Percentiles rank a stretch among this genome's conserved stretches.
These are phyloP conservation scores for Pisolithus thermaeus DNA, from an alignment of 1,284 basidiomycete genomes.

Conservation along the genomic window DNA sequence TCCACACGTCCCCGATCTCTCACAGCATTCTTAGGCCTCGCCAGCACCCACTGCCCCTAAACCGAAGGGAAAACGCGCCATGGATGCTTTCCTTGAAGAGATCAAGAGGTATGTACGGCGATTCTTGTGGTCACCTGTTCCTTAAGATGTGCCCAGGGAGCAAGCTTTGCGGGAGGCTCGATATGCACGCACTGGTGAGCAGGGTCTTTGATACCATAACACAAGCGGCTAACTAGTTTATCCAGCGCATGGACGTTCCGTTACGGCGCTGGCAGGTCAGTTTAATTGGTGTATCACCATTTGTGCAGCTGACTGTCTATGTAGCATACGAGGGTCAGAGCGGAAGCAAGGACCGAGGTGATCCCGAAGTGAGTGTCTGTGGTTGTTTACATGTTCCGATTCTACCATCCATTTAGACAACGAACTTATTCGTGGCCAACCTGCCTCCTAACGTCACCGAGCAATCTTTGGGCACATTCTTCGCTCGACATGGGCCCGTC, in stretches of 20 bases:
- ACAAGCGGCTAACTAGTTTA: neutral
- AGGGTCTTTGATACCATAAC: neutral
- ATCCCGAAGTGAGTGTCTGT: conserved; percentile 55
- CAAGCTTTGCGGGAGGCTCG: conserved; percentile 86
- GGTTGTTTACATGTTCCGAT: neutral
- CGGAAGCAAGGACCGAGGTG: conserved; percentile 83
- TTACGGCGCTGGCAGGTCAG: conserved; percentile 81
- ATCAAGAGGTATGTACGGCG: conserved; percentile 68
- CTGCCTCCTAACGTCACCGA: conserved; percentile 84
- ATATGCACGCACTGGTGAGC: conserved; percentile 63
- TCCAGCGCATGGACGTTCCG: conserved; percentile 54
- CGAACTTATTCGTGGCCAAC: conserved; percentile 92
- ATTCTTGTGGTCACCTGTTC: neutral
- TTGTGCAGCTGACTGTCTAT: conserved; percentile 1
- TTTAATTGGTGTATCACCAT: conserved; percentile 6
- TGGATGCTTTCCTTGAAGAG: conserved; percentile 91
- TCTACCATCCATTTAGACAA: conserved; percentile 52
- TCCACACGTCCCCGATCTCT: neutral
- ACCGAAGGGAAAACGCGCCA: conserved; percentile 86
- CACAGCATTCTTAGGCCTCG: conserved; percentile 38
- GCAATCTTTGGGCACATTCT: conserved; percentile 79
- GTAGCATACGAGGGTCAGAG: conserved; percentile 80
- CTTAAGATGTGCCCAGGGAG: conserved; percentile 50
- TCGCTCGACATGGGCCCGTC: conserved; percentile 67
- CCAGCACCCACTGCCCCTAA: conserved; percentile 46